Evolutionary conservation across 805 yeast species (phyloP).

Genomic region (Candida cerambycidarum): DNA sequence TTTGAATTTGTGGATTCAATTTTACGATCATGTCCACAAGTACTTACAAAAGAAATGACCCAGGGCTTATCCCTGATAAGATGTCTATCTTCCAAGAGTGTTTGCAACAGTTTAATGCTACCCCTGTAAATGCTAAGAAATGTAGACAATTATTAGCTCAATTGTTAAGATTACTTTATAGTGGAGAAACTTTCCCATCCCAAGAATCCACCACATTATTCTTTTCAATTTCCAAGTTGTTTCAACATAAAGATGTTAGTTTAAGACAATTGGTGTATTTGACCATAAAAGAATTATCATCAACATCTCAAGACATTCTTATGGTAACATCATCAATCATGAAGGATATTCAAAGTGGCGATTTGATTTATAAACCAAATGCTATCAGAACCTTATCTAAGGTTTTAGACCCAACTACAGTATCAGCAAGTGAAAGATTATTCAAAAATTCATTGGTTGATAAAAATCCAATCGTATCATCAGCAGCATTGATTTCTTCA

Average conservation of each 20-base stretch:
- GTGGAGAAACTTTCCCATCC: slow-evolving; percentile 84
- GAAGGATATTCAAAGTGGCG: slow-evolving; percentile 95
- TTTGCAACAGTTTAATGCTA: slow-evolving; percentile 85
- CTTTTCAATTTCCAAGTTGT: slow-evolving; percentile 90
- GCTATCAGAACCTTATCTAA: slow-evolving; percentile 91
- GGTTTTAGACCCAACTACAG: slow-evolving; percentile 86
- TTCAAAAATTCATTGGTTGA: slow-evolving; percentile 93
- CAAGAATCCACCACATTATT: slow-evolving; percentile 90
- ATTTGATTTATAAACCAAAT: slow-evolving; percentile 82
- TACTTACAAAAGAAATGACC: slow-evolving; percentile 82
- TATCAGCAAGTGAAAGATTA: slow-evolving; percentile 88
- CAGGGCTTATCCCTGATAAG: slow-evolving; percentile 78
- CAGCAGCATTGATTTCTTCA: slow-evolving; percentile 92
- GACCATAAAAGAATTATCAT: slow-evolving; percentile 87
- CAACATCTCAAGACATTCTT: slow-evolving; percentile 84
- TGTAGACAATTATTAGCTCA: slow-evolving; percentile 83
- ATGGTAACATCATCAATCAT: slow-evolving; percentile 98
- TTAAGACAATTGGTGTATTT: slow-evolving; percentile 92
- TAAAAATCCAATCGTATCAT: slow-evolving; percentile 79
- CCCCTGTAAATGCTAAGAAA: slow-evolving; percentile 84
- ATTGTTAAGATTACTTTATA: slow-evolving; percentile 74
- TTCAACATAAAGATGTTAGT: slow-evolving; percentile 85
- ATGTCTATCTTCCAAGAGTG: slow-evolving; percentile 98
- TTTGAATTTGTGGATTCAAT: not conserved
- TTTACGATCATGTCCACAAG: slow-evolving; percentile 78